Conservation (phyloP, 305 asterid genomes). For the Fraxinus sp. region DNA sequence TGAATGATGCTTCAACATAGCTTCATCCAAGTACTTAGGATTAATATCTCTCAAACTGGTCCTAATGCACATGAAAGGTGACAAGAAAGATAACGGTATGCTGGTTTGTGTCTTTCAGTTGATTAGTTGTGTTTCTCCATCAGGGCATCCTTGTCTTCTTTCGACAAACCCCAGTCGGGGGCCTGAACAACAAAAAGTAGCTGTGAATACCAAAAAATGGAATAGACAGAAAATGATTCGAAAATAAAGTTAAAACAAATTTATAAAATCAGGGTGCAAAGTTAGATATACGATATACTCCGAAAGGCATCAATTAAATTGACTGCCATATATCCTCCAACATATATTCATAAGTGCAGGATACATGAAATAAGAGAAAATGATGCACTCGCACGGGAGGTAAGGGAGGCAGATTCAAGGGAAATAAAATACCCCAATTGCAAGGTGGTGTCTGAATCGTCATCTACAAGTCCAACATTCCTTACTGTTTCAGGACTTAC, state of each 20-base stretch:
- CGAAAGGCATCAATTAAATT: neutral
- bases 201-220: neutral
- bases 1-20: constrained; percentile 25
- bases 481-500: constrained; percentile 39
- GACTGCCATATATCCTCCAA: neutral
- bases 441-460: constrained; percentile 58
- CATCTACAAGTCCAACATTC: constrained; percentile 37
- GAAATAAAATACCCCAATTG: constrained; percentile 53
- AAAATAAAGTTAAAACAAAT: neutral
- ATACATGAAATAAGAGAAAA: neutral
- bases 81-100: constrained; percentile 23
- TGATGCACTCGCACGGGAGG: neutral
- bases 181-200: constrained; percentile 37
- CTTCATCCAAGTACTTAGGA: constrained; percentile 12
- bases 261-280: neutral
- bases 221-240: neutral
- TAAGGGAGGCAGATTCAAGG: neutral
- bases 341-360: too few relatives aligned
- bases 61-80: constrained; percentile 12
- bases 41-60: neutral
- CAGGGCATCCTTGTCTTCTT: constrained; percentile 29
- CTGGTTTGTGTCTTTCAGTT: constrained; percentile 30
- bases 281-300: neutral
- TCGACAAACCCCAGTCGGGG: constrained; percentile 28
- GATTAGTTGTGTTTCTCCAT: constrained; percentile 40